Evolutionary conservation across 2,329 filamentous ascomycete genomes (phyloP).

Genomic region (Elsinoe australis): DNA sequence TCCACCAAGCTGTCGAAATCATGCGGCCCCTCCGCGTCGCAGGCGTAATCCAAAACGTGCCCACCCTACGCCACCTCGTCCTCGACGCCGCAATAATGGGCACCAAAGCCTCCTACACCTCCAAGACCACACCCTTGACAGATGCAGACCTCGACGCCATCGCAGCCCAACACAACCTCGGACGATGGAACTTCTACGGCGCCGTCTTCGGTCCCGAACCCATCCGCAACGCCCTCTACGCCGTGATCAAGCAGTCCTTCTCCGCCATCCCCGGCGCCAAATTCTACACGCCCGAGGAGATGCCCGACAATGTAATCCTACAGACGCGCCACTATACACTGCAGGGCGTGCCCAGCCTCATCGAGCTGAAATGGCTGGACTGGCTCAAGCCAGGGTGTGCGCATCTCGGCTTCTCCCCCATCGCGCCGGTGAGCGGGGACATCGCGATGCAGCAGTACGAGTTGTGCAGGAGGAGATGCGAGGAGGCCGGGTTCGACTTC

Average conservation of each 20-base stretch:
- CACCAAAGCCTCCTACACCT: slow-evolving; percentile 16
- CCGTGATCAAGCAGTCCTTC: slow-evolving; percentile 40
- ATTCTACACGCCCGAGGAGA: slow-evolving; percentile 39
- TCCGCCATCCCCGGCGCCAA: slow-evolving; percentile 35
- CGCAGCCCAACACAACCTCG: slow-evolving; percentile 36
- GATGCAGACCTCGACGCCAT: slow-evolving; percentile 38
- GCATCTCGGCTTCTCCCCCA: slow-evolving; percentile 48
- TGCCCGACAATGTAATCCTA: slow-evolving; percentile 28
- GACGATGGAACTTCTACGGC: slow-evolving; percentile 48
- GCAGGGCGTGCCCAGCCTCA: slow-evolving; percentile 30
- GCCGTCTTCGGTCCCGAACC: slow-evolving; percentile 34
- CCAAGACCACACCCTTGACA: slow-evolving; percentile 30
- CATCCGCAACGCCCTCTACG: slow-evolving; percentile 28
- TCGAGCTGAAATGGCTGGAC: slow-evolving; percentile 40
- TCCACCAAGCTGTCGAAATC: slow-evolving; percentile 43
- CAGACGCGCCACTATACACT: slow-evolving; percentile 26
- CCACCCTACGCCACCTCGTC: slow-evolving; percentile 39
- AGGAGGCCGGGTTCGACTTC: slow-evolving; percentile 44
- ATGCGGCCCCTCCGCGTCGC: slow-evolving; percentile 39
- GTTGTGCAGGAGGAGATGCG: slow-evolving; percentile 29
- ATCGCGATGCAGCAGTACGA: slow-evolving; percentile 42
- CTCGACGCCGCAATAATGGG: slow-evolving; percentile 37
- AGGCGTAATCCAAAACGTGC: slow-evolving; percentile 43
- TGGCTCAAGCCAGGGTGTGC: slow-evolving; percentile 46
- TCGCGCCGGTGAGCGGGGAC: slow-evolving; percentile 42